Percentiles rank a stretch among this genome's conserved stretches.
Conservation (phyloP, 2,329 filamentous ascomycete species). For the Fusarium sp. region DNA sequence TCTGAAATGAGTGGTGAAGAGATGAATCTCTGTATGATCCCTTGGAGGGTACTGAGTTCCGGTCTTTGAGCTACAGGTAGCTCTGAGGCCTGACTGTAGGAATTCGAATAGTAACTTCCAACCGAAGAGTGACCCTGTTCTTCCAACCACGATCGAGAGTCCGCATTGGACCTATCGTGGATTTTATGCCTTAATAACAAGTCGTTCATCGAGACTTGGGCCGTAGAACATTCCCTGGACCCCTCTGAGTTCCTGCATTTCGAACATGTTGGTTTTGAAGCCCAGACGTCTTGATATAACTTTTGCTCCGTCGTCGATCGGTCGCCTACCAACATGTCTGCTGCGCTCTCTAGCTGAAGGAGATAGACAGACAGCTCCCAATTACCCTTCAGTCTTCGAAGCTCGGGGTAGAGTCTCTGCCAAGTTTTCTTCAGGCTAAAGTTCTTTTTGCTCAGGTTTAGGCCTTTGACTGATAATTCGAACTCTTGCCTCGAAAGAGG, state of each 20-base stretch:
- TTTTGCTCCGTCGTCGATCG: not conserved
- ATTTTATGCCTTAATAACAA: not conserved
- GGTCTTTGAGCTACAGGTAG: not conserved
- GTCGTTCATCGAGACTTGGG: not conserved
- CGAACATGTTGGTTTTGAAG: not conserved
- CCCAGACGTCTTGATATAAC: not conserved
- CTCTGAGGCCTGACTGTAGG: not conserved
- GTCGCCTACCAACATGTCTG: not conserved
- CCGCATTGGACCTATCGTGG: fast-evolving
- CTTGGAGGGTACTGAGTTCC: not conserved
- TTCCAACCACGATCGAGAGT: not conserved
- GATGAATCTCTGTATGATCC: constrained; percentile 18
- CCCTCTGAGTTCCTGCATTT: fast-evolving
- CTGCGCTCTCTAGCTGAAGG: not conserved
- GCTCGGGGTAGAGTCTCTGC: not conserved
- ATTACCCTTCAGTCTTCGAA: constrained; percentile 4
- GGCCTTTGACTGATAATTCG: fast-evolving
- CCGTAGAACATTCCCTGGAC: fast-evolving
- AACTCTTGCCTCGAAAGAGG: constrained; percentile 1
- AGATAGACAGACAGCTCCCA: constrained; percentile 22
- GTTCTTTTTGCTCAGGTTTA: not conserved
- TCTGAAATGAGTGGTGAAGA: constrained; percentile 9
- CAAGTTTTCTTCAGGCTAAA: not conserved
- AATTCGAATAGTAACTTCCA: not conserved
- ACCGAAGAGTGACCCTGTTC: not conserved